A percentile compares a stretch with the other conserved stretches of the same genome.
These are phyloP conservation scores for Plenodomus biglobosus DNA, from an alignment of 2,329 filamentous ascomycete species.

Conservation along the genomic window DNA sequence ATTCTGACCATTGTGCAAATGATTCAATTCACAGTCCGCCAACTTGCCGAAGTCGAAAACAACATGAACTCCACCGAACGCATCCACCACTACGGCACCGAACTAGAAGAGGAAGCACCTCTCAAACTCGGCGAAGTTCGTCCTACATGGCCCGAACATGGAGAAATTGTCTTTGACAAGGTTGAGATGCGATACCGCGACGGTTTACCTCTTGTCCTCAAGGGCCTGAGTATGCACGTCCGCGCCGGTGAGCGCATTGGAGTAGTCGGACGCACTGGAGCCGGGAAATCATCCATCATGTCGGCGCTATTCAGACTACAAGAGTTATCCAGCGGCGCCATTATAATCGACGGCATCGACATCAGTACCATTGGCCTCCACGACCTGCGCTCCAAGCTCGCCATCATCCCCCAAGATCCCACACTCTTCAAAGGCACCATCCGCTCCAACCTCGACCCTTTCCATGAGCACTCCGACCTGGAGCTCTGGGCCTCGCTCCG, in stretches of 20 bases:
- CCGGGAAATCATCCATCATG: conserved; percentile 84
- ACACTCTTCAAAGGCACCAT: conserved; percentile 82
- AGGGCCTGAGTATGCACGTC: conserved; percentile 65
- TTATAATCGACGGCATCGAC: conserved; percentile 54
- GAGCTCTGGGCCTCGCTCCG: conserved; percentile 77
- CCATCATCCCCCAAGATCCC: conserved; percentile 83
- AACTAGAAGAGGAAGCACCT: conserved; percentile 87
- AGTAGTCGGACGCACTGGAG: conserved; percentile 78
- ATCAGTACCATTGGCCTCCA: conserved; percentile 74
- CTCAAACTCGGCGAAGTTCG: conserved; percentile 72
- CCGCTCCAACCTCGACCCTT: conserved; percentile 77
- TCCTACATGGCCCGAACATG: conserved; percentile 79
- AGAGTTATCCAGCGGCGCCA: conserved; percentile 51
- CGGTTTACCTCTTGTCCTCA: conserved; percentile 53
- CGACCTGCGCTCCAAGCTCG: conserved; percentile 72
- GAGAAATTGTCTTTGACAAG: conserved; percentile 61
- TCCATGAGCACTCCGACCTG: conserved; percentile 74
- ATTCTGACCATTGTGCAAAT: conserved; percentile 92
- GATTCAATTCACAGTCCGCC: conserved; percentile 92
- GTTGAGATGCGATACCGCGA: conserved; percentile 56
- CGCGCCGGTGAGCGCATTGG: conserved; percentile 76
- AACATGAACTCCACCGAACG: conserved; percentile 97
- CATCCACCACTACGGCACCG: conserved; percentile 82
- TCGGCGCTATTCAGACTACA: conserved; percentile 74
- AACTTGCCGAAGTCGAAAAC: conserved; percentile 94